Base-by-base conservation (phyloP, 495 filamentous ascomycete species). In the Apodospora peruviana region DNA sequence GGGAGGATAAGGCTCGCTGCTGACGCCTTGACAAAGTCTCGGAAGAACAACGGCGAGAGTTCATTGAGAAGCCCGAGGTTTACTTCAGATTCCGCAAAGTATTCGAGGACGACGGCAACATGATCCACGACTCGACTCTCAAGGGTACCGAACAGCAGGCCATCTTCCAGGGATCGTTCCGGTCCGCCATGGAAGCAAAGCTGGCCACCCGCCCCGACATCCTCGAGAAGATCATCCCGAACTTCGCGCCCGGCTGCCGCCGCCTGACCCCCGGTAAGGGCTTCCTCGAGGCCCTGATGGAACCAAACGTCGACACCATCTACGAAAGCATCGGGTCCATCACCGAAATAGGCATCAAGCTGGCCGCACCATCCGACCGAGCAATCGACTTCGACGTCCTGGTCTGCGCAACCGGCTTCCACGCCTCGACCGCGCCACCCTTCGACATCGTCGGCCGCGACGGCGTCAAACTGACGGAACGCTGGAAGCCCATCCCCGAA, bases 181-280 rank as follows among this genome's bases (percentile, higher is more conserved):
- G 55, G 19, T 19, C 21, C 1, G 47, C 48, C n/a, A 74, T 74
- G 71, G 45, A 55, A 18, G 29, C 53, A 18, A 58, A 57, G 3
- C 62, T 74, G 10, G 27, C 58, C 7, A 23, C 47, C 38, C 65
- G 60, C 16, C 70, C 71, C 8, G 66, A 70, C 34, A 64, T 74
- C 32, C 44, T 62, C 17, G 43, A 57, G 1, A 59, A 55, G 19
- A 52, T 74, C 16, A 66, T 74, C 51, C 85, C 86, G 0, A 71
- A 78, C 32, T 89, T 87, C 59, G 71, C 78, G 0, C 78, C 84
- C 1, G 80, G 82, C 47, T 90, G 85, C 52, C 78, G 84, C 21
- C 80, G 86, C n/a, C 70, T 84, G 0, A 89, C 86, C 0, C 84
- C 85, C 0, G 86, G 85, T 0, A 80, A 75, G 3, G 85, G 84